A percentile compares a stretch with the other conserved stretches of the same genome.
phyloP scores from a whole-genome alignment of 768 basidiomycete species.

The Calocybe gangraenosa region DNA sequence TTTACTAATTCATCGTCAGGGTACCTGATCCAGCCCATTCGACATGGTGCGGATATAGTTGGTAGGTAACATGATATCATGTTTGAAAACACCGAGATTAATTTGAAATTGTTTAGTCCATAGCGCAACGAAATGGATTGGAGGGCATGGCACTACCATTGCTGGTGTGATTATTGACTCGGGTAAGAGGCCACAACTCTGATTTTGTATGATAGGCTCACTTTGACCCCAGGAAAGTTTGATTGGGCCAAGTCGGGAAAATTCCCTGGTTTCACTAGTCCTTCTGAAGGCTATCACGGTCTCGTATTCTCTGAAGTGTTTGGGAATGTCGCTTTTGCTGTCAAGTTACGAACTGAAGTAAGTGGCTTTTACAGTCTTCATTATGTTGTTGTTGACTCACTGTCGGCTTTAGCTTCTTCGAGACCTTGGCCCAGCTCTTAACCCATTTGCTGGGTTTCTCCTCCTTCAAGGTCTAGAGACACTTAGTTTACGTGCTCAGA shows the following conservation, averaged over 20 bases:
- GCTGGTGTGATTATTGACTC: constrained; percentile 72
- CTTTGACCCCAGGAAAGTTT: constrained; percentile 49
- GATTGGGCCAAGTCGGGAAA: constrained; percentile 66
- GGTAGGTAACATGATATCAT: constrained; percentile 28
- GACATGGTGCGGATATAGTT: constrained; percentile 75
- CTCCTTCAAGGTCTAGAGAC: constrained; percentile 81
- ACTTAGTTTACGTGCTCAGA: constrained; percentile 62
- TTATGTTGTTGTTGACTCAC: neutral
- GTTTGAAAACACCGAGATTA: neutral
- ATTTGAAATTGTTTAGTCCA: constrained; percentile 44
- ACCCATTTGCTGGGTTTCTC: constrained; percentile 73
- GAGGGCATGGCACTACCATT: constrained; percentile 77
- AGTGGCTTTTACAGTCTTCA: neutral
- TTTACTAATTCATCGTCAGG: constrained; percentile 19
- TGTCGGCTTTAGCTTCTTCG: constrained; percentile 41
- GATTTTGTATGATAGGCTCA: neutral
- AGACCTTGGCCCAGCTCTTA: constrained; percentile 62
- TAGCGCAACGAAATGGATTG: constrained; percentile 85
- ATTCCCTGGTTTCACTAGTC: constrained; percentile 73
- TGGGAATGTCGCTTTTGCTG: constrained; percentile 56
- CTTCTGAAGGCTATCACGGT: constrained; percentile 78
- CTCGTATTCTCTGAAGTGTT: constrained; percentile 64
- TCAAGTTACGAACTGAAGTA: constrained; percentile 54
- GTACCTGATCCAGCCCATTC: constrained; percentile 68
- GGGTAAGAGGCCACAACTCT: constrained; percentile 30